Evolutionary conservation across 2,329 filamentous ascomycete genomes (phyloP).

Genomic region (Aphanoascus verrucosus): DNA sequence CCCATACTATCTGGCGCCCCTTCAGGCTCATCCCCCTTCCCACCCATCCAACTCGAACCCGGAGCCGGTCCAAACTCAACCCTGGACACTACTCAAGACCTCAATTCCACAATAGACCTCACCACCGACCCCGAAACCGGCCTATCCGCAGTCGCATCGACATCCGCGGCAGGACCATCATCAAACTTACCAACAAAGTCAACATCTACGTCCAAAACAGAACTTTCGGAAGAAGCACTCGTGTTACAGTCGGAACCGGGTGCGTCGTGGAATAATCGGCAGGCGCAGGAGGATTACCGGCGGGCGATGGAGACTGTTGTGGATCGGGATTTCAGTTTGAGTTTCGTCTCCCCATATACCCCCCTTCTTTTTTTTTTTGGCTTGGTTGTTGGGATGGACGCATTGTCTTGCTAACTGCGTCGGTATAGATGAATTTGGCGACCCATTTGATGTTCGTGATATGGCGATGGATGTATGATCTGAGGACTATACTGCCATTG

Average conservation of each 20-base stretch:
- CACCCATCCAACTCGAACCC: too few relatives aligned
- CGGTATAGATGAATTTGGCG: constrained; percentile 35
- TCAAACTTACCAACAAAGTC: not conserved
- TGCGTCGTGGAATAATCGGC: constrained; percentile 46
- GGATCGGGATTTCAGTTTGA: constrained; percentile 43
- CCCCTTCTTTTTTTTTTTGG: not conserved
- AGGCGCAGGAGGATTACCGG: constrained; percentile 46
- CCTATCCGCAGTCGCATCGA: not conserved
- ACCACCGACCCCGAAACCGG: too few relatives aligned
- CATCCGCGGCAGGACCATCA: not conserved
- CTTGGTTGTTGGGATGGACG: not conserved
- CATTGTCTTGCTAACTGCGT: not conserved
- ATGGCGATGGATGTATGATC: constrained; percentile 18
- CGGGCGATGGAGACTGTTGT: constrained; percentile 41
- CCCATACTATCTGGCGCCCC: too few relatives aligned
- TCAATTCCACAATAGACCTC: too few relatives aligned
- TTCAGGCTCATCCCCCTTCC: too few relatives aligned
- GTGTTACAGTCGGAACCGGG: constrained; percentile 35
- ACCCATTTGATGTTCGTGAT: constrained; percentile 37
- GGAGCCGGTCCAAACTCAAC: too few relatives aligned
- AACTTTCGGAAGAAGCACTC: constrained; percentile 15
- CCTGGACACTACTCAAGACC: too few relatives aligned
- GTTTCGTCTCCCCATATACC: constrained; percentile 25
- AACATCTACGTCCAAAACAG: not conserved
- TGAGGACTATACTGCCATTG: too few relatives aligned